These are phyloP conservation scores for Quercus agrifolia DNA, from an alignment of 306 rosid species.

Conservation along the genomic window DNA sequence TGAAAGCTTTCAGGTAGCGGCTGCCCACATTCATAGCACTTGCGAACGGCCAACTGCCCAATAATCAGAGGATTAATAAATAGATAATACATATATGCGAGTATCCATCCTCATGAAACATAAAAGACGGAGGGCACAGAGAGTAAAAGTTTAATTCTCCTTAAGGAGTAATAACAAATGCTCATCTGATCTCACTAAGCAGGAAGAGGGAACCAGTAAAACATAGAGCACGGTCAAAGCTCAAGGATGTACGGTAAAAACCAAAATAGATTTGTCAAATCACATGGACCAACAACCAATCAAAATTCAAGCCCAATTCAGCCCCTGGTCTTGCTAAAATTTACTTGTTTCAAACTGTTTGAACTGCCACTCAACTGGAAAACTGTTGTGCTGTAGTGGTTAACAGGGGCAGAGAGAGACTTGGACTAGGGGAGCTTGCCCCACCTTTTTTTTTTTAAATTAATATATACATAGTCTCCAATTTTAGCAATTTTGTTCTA, in stretches of 20 bases:
- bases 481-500: too few species aligned
- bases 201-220: background rate
- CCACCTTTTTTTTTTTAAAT: too few species aligned
- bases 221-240: background rate
- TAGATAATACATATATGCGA: background rate
- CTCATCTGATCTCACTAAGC: background rate
- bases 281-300: background rate
- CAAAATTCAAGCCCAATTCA: background rate
- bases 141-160: background rate
- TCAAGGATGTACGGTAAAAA: background rate
- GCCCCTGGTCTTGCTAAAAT: background rate
- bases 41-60: slow-evolving; percentile 67
- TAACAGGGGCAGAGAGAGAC: too few species aligned
- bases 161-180: background rate
- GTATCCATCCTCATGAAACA: background rate
- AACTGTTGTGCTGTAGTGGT: background rate
- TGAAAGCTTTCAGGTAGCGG: slow-evolving; percentile 89
- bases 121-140: background rate
- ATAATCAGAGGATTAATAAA: slow-evolving; percentile 8
- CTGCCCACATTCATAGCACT: slow-evolving; percentile 88
- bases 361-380: background rate
- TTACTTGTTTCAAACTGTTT: background rate
- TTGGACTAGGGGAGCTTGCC: too few species aligned
- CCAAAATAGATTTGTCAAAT: background rate
- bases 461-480: too few species aligned